Evolutionary conservation across 768 basidiomycete genomes (phyloP), one percentile per base, ranked within the genome.

Genomic region (Myochromella boudieri): DNA sequence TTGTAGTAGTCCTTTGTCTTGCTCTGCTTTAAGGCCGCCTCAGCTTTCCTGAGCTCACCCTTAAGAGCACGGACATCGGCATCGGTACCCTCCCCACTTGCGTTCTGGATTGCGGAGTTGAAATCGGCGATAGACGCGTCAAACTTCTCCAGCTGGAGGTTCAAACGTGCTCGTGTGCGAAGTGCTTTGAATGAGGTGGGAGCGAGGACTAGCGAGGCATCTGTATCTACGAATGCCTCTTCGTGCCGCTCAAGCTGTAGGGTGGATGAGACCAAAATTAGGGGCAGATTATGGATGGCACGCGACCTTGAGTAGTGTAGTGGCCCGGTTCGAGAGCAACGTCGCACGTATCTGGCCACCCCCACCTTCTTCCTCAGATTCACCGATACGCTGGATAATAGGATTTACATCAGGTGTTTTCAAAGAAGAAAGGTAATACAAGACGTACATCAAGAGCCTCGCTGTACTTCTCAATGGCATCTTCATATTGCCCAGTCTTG

Each of bases 1-100:
- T 89, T 88, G 64, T 89, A 90, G 60, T 91, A 91, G 59, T 94
- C 91, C 67, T 92, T 93, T 44, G 87, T 84, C 72, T 94, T 93
- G 69, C 88, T 91, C 54, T 86, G 71, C 75, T 92, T 93, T 53
- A 93, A 69, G 42, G 78, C 84, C 3, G 79, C 80, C 66, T 95
- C 90, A 0, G 91, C 91, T 63, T 91, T 88, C 65, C 80, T 84
- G 32, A 92, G 71, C 59, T 95, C 91, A 0, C 60, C 55, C 46
- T 70, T 77, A 40, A 92, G 71, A 17, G 77, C 72, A 8, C 81
- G 72, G 24, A 81, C 75, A 54, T 92, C 90, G 0, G 67, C 72
- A 3, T 82, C 84, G 25, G 64, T 75, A 17, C 77, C 80, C 26
- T 91, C 90, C 6, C 72, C 71, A 15, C 71, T 71, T 0, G 84